Evolutionary conservation across 2,329 filamentous ascomycete species (phyloP).

Genomic region (Byssothecium circinans): DNA sequence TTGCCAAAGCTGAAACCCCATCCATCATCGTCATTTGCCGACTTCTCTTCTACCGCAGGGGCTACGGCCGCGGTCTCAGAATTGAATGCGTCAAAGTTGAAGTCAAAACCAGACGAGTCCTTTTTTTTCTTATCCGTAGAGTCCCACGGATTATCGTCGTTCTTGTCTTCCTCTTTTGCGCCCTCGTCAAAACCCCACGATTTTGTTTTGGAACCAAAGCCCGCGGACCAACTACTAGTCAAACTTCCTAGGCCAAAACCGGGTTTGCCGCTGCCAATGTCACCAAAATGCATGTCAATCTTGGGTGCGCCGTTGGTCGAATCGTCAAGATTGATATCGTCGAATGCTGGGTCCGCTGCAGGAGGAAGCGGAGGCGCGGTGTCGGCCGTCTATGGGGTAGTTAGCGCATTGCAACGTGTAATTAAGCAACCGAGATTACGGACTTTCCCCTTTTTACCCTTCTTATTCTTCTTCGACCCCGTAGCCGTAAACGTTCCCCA

Average conservation of each 20-base stretch:
- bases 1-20: conserved; percentile 43
- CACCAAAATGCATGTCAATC: conserved; percentile 51
- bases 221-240: conserved; percentile 24
- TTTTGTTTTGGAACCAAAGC: conserved; percentile 27
- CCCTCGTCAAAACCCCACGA: conserved; percentile 30
- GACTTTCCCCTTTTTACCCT: conserved; percentile 46
- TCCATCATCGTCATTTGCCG: conserved; percentile 28
- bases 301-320: conserved; percentile 42
- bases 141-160: conserved; percentile 37
- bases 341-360: conserved; percentile 43
- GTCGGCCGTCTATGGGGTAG: conserved; percentile 31
- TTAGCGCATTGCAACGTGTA: conserved; percentile 34
- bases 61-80: conserved; percentile 8
- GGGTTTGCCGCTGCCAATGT: conserved; percentile 26
- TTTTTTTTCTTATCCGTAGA: conserved; percentile 42
- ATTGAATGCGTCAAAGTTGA: conserved; percentile 40
- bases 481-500: conserved; percentile 30
- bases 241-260: conserved; percentile 29
- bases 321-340: conserved; percentile 52
- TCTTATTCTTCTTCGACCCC: conserved; percentile 36
- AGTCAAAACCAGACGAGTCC: conserved; percentile 37
- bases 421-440: conserved; percentile 37
- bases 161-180: conserved; percentile 24
- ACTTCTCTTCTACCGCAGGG: conserved; percentile 24
- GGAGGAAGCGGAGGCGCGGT: conserved; percentile 30